Conservation (phyloP, 805 yeast genomes). For the Lipomyces yamanashiensis region DNA sequence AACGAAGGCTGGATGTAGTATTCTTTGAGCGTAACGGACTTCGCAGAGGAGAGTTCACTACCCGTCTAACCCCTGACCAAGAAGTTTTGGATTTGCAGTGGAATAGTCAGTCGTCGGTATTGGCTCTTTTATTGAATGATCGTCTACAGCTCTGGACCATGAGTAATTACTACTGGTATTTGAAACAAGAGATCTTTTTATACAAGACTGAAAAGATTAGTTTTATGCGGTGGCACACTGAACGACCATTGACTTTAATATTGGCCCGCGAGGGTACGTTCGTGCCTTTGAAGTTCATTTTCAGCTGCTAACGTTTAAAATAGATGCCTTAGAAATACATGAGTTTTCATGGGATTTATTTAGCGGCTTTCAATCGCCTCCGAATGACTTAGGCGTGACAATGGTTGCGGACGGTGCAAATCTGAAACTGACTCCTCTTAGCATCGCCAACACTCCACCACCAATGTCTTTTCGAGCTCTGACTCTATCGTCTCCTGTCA, state of each 20-base stretch:
- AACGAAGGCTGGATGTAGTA: constrained; percentile 50
- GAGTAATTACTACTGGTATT: constrained; percentile 94
- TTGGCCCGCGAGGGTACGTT: constrained; percentile 50
- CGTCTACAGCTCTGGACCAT: constrained; percentile 87
- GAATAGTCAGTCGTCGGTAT: constrained; percentile 79
- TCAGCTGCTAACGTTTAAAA: neutral
- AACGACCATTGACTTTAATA: constrained; percentile 76
- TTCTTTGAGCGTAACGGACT: constrained; percentile 94
- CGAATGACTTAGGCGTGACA: constrained; percentile 76
- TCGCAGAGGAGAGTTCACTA: constrained; percentile 81
- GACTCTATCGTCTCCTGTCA: constrained; percentile 57
- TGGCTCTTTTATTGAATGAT: constrained; percentile 67
- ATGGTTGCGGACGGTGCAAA: constrained; percentile 75
- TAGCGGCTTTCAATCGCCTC: constrained; percentile 70
- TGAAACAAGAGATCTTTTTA: constrained; percentile 73
- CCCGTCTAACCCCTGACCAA: constrained; percentile 50
- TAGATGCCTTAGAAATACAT: constrained; percentile 56
- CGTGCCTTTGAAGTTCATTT: neutral
- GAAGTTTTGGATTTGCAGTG: constrained; percentile 62
- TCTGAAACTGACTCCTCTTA: constrained; percentile 77
- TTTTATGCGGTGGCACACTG: constrained; percentile 78
- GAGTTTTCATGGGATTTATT: constrained; percentile 68
- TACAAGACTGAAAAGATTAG: constrained; percentile 41
- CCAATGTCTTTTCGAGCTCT: constrained; percentile 80
- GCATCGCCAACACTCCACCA: constrained; percentile 90